Evolutionary conservation across 1,284 basidiomycete species (phyloP), one percentile per base, ranked within the genome.

Genomic region (Sanghuangporus sanghuang): DNA sequence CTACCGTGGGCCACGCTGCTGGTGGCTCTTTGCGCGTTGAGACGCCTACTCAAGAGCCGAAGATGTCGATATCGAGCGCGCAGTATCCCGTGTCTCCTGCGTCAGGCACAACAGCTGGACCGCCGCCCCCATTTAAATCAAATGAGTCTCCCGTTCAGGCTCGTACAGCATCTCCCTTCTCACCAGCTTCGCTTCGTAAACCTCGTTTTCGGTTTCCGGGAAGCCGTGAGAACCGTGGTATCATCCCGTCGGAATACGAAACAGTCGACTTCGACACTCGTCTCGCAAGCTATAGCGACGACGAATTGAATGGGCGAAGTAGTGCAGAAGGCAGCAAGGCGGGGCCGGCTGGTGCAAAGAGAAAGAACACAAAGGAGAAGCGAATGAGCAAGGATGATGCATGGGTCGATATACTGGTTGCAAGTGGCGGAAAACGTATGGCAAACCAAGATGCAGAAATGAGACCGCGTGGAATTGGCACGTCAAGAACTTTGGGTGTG

Each of bases 371-470:
- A 77, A 82, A 83, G 64, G 77, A 81, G 63, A 78, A 82, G 61
- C 73, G 84, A 62, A 77, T 81, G 69, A 82, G 81, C n/a, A 84
- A 82, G 67, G 81, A 85, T 64, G 89, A 90, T 70, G 87, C 87
- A 1, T 91, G 89, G 88, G 87, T 91, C 66, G 93, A 95, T 75
- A 94, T 95, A 52, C 77, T 94, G 5, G 90, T 95, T 9, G 87
- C 87, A 50, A 85, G 79, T 54, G 85, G 83, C 64, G 76, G 74
- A 21, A 75, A 87, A 49, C 74, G 87, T 53, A 79, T 92, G 75
- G 80, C 74, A 1, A 79, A 81, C 6, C 88, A 90, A 72, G 86
- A 89, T 61, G 79, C 73, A 11, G 77, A 78, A 62, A 72, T 80
- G 56, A 78, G 75, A 6, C 64, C 60, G 14, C 56, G 62, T 48